Base-by-base conservation (phyloP, 2,329 filamentous ascomycete species). In the Verticillium isaacii region DNA sequence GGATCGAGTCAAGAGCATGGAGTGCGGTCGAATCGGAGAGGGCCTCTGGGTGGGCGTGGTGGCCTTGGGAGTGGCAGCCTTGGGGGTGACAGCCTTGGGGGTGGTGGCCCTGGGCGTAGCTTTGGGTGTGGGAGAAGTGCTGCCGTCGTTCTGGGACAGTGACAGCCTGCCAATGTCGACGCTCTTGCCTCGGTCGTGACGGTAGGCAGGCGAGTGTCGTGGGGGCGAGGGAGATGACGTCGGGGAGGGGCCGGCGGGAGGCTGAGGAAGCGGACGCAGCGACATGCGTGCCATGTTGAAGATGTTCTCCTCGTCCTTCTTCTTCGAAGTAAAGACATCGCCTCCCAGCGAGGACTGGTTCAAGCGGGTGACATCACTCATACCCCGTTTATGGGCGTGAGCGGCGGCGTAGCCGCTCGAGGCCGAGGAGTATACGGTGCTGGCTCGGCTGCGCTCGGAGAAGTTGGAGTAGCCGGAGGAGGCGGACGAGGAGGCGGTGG, bases 201-300 rank as follows among this genome's bases (percentile, higher is more conserved):
- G 75, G 56, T 70, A 67, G 60, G 59, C 71, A 68, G 41, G 67
- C 19, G 45, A 12, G 69, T 12, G 79, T 73, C 32, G 81, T 73
- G 55, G 78, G 73, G 15, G 78, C 66, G 60, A 62, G n/a, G 62
- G 61, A 7, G 61, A 58, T 15, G 64, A 65, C 62, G 71, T 69
- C 14, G 70, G 62, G 17, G 69, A 62, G 9, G 69, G 66, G 36
- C 68, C 69, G 3, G 70, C 70, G 17, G 77, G 73, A 1, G 85
- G 80, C 71, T 91, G 89, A 3, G 89, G 85, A 7, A 93, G 81
- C 29, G 90, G 90, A 57, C 92, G 87, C 63, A 96, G 79, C 25
- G 91, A 93, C 70, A 91, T 89, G 60, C 92, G 89, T 63, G 90
- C 84, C 67, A 83, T 89, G 67, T 85, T 86, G 71, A 92, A 93